phyloP scores from a whole-genome alignment of 2,329 filamentous ascomycete species.

The Pseudonectria foliicola region DNA sequence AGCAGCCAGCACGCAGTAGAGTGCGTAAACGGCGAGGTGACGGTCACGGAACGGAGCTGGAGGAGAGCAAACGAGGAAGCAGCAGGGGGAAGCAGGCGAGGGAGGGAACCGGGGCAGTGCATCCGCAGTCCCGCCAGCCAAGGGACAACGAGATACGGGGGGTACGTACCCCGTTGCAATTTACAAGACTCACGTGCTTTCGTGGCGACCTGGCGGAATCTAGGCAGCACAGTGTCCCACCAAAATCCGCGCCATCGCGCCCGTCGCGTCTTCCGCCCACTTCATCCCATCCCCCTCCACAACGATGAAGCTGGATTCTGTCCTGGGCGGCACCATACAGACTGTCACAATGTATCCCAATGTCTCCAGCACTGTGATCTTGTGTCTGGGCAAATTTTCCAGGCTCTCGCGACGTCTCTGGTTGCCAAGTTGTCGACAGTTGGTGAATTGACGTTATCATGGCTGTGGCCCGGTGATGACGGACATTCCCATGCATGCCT shows the following conservation, averaged over 20 bases:
- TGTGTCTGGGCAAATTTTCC: constrained; percentile 14
- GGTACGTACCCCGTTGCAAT: constrained; percentile 1
- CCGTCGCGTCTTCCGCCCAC: constrained; percentile 38
- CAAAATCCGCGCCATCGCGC: constrained; percentile 34
- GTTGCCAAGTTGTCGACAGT: constrained; percentile 13
- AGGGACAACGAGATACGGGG: too few relatives aligned
- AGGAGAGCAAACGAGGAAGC: background rate
- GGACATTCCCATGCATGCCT: constrained; percentile 7
- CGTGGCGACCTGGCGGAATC: constrained; percentile 34
- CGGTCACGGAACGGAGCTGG: constrained; percentile 2
- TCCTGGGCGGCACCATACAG: constrained; percentile 23
- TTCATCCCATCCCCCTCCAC: constrained; percentile 33
- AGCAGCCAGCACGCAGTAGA: constrained; percentile 3
- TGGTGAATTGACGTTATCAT: constrained; percentile 2
- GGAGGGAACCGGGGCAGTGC: background rate
- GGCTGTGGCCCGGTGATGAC: constrained; percentile 5
- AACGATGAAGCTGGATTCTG: constrained; percentile 11
- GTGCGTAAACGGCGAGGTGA: constrained; percentile 1
- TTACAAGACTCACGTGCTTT: constrained; percentile 35
- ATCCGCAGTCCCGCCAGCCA: background rate
- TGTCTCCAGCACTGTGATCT: constrained; percentile 1
- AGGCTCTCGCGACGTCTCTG: constrained; percentile 12
- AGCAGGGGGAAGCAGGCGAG: background rate
- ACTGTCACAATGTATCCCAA: constrained; percentile 3
- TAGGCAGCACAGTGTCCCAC: constrained; percentile 25